These are phyloP conservation scores for Thielaviopsis ethacetica DNA, from an alignment of 2,329 filamentous ascomycete species.

Conservation along the genomic window DNA sequence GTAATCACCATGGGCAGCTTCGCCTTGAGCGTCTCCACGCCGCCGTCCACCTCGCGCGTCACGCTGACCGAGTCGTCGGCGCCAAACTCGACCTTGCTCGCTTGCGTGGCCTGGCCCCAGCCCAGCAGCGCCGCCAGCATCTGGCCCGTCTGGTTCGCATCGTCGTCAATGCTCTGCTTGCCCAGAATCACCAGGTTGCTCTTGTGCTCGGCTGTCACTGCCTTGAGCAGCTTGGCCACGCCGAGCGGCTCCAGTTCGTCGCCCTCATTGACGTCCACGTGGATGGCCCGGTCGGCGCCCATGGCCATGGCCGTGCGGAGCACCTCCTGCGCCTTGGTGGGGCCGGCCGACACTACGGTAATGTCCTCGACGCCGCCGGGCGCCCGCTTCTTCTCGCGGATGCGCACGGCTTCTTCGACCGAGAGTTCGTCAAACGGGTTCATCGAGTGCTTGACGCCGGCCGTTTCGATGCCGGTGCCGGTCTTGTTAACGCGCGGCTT, in stretches of 20 bases:
- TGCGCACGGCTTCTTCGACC: slow-evolving; percentile 85
- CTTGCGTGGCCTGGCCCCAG: slow-evolving; percentile 92
- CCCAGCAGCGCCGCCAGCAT: slow-evolving; percentile 88
- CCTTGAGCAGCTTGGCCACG: slow-evolving; percentile 79
- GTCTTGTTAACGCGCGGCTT: slow-evolving; percentile 55
- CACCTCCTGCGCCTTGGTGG: slow-evolving; percentile 71
- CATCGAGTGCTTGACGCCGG: slow-evolving; percentile 91
- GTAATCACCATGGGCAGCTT: slow-evolving; percentile 89
- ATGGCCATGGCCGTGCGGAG: slow-evolving; percentile 97
- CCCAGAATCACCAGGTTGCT: slow-evolving; percentile 86
- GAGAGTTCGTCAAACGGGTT: slow-evolving; percentile 99
- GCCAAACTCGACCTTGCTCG: slow-evolving; percentile 64
- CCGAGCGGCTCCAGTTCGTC: slow-evolving; percentile 71
- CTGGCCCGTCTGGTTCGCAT: slow-evolving; percentile 88
- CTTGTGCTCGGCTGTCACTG: slow-evolving; percentile 67
- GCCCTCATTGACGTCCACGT: slow-evolving; percentile 64
- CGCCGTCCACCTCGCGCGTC: slow-evolving; percentile 86
- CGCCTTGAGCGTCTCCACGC: slow-evolving; percentile 73
- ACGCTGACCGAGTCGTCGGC: slow-evolving; percentile 57
- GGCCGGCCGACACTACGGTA: slow-evolving; percentile 74
- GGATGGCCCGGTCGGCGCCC: slow-evolving; percentile 84
- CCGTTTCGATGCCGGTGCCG: slow-evolving; percentile 77
- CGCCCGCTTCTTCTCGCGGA: slow-evolving; percentile 70
- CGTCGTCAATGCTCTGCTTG: slow-evolving; percentile 97
- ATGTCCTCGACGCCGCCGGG: slow-evolving; percentile 75